Conservation (phyloP, 2,329 filamentous ascomycete species). For the Pyrenophora graminea region DNA sequence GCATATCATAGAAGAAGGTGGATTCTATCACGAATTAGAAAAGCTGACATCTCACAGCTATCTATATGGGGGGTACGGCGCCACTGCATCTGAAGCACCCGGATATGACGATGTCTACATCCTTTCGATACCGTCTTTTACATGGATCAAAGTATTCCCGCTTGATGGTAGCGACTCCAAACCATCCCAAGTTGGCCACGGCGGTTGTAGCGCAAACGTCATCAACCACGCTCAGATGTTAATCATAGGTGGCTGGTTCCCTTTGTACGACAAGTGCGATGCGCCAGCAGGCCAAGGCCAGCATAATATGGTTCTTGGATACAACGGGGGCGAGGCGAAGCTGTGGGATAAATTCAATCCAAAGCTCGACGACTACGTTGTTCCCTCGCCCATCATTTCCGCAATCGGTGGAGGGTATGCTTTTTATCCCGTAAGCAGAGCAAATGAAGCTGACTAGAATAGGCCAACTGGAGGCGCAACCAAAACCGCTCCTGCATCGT, state of each 20-base stretch:
- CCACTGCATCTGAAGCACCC: slow-evolving; percentile 48
- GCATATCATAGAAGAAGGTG: not conserved
- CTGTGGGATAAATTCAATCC: slow-evolving; percentile 59
- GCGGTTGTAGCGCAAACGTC: slow-evolving; percentile 61
- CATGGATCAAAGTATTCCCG: slow-evolving; percentile 63
- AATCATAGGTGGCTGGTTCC: slow-evolving; percentile 64
- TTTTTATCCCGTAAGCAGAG: not conserved
- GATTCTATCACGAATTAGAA: not conserved
- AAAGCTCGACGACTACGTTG: slow-evolving; percentile 57
- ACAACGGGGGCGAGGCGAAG: slow-evolving; percentile 51
- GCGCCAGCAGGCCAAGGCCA: slow-evolving; percentile 58
- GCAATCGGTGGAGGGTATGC: slow-evolving; percentile 51
- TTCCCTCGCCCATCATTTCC: slow-evolving; percentile 57
- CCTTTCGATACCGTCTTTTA: slow-evolving; percentile 65
- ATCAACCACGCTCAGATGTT: slow-evolving; percentile 64
- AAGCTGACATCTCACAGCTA: slow-evolving; percentile 51
- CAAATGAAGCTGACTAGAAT: slow-evolving; percentile 24
- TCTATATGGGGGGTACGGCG: slow-evolving; percentile 62
- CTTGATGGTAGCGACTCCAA: slow-evolving; percentile 43
- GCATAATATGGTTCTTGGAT: slow-evolving; percentile 61
- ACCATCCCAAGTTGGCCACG: slow-evolving; percentile 53
- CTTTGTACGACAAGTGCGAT: slow-evolving; percentile 55
- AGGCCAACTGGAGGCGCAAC: slow-evolving; percentile 60
- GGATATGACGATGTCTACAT: slow-evolving; percentile 68
- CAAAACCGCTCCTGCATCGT: slow-evolving; percentile 56